Evolutionary conservation across 176 grass and related monocot genomes (phyloP), one percentile per base, ranked within the genome.

Genomic region (Triticum urartu): DNA sequence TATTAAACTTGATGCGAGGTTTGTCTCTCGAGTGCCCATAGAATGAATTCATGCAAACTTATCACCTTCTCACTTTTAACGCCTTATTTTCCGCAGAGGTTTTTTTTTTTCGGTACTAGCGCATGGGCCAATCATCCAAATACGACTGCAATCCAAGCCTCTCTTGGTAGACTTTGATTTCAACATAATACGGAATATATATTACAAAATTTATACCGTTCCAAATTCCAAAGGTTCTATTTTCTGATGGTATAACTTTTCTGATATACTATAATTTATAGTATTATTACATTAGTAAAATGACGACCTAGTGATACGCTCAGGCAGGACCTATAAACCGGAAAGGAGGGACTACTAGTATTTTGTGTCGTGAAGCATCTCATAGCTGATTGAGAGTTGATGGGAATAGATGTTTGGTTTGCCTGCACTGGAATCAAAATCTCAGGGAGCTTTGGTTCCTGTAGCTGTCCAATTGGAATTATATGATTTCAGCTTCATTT

Each of bases 41-140:
- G 21, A 84, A 62, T 15, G 38, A 77, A 54, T 75, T 87, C 75
- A 84, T 87, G 61, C 89, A 52, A 30, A 61, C 68, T 76, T 63
- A 69, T 50, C 15, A 60, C 14, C 63, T 81, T 84, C 68, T 80
- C 47, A 68, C 39, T 62, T 85, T 62, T 81, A 71, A 50, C 47
- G 15, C 35, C 47, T 59, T 61, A 68, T 84, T 86, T 72, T 71
- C 63, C 32, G 52, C 30, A 20, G 64, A 1, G 7, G 12, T 64
- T 72, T 35, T 81, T 12, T 81, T 12, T 45, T 43, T 1, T 42
- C 48, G 15, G 17, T 47, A 24, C 36, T 45, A 39, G 12, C 35
- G 21, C 68, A 80, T 60, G 76, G 56, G 56, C 72, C 20, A 60
- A 47, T 6, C 5, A 83, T 68, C 24, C 33, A 33, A 20, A 5